phyloP scores from a whole-genome alignment of 2,329 filamentous ascomycete species.

The Alternaria panax region DNA sequence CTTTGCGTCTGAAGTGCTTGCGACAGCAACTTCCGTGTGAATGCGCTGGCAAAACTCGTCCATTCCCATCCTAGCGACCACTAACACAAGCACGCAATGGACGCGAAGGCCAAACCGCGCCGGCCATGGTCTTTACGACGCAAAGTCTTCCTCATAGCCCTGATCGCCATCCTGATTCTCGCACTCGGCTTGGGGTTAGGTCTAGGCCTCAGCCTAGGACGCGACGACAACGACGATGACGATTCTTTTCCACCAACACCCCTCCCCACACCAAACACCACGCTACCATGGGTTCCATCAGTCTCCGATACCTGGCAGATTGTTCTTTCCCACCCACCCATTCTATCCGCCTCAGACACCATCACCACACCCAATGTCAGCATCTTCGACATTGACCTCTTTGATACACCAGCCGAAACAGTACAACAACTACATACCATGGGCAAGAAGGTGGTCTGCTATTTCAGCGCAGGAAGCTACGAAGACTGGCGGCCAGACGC shows the following conservation, averaged over 20 bases:
- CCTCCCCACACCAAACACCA: slow-evolving; percentile 36
- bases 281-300: slow-evolving; percentile 60
- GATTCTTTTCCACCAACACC: slow-evolving; percentile 27
- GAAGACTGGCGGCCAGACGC: slow-evolving; percentile 70
- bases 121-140: slow-evolving; percentile 30
- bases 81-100: slow-evolving; percentile 9
- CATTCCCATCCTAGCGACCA: background rate
- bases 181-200: slow-evolving; percentile 64
- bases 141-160: slow-evolving; percentile 35
- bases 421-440: slow-evolving; percentile 59
- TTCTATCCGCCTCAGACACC: slow-evolving; percentile 29
- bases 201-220: slow-evolving; percentile 58
- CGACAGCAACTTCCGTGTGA: background rate
- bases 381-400: slow-evolving; percentile 69
- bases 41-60: background rate
- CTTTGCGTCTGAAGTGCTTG: background rate
- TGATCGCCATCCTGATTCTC: slow-evolving; percentile 57
- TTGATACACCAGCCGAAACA: slow-evolving; percentile 58
- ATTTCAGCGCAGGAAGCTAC: slow-evolving; percentile 75
- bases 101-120: slow-evolving; percentile 14
- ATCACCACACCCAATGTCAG: slow-evolving; percentile 59
- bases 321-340: slow-evolving; percentile 55
- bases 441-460: slow-evolving; percentile 73
- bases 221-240: slow-evolving; percentile 32
- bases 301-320: slow-evolving; percentile 68